Conservation (phyloP, 2,329 filamentous ascomycete genomes). For the Pyrenophora seminiperda region DNA sequence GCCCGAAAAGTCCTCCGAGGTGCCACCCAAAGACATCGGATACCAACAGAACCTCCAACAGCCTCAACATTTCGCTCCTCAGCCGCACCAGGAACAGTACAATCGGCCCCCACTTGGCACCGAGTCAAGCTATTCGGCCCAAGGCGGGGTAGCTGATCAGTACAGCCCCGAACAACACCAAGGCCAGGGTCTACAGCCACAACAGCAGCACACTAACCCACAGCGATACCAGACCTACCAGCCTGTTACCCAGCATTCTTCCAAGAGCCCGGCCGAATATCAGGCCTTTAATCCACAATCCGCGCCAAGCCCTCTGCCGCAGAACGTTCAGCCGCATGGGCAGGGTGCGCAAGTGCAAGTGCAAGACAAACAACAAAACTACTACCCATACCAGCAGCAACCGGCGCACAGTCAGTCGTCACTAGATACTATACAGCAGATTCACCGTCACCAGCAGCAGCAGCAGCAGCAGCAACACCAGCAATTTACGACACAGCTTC, state of each 20-base stretch:
- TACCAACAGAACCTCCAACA: conserved; percentile 37
- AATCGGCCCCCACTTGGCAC: conserved; percentile 48
- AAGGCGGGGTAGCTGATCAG: conserved; percentile 46
- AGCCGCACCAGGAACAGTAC: conserved; percentile 40
- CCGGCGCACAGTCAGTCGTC: conserved; percentile 33
- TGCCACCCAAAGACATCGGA: conserved; percentile 45
- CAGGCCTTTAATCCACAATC: conserved; percentile 42
- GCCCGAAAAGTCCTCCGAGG: conserved; percentile 35
- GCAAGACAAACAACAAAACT: conserved; percentile 34
- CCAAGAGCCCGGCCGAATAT: conserved; percentile 34
- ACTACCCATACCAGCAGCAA: conserved; percentile 22
- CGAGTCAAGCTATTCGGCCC: conserved; percentile 46
- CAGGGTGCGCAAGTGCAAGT: conserved; percentile 34
- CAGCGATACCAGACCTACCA: conserved; percentile 42
- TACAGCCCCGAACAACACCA: conserved; percentile 48
- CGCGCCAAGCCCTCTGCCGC: conserved; percentile 36
- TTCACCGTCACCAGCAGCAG: conserved; percentile 36
- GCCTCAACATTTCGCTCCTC: conserved; percentile 31
- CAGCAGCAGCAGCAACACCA: conserved; percentile 22
- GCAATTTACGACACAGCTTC: conserved; percentile 13
- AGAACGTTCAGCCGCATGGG: conserved; percentile 38
- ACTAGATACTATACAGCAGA: conserved; percentile 34
- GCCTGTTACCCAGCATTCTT: conserved; percentile 28
- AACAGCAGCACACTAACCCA: conserved; percentile 33
- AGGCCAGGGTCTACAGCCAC: conserved; percentile 29